These are phyloP conservation scores for Microbotryum silenes-acaulis DNA, from an alignment of 1,284 basidiomycete species.

Conservation along the genomic window DNA sequence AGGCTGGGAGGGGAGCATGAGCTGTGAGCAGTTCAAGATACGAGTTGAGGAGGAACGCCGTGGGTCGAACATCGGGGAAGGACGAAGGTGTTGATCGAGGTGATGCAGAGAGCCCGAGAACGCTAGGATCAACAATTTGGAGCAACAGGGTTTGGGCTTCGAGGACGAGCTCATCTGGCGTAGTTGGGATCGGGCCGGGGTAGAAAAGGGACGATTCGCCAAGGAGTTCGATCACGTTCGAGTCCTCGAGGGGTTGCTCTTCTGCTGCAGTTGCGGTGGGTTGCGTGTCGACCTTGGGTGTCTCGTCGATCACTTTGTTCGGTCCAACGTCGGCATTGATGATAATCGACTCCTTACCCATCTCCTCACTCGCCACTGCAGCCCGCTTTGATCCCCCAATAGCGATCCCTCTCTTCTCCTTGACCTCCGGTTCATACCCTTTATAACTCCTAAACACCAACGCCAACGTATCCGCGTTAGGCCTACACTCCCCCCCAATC, in stretches of 20 bases:
- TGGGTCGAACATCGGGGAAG: conserved; percentile 58
- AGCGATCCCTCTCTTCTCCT: too few relatives aligned
- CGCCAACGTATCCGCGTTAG: conserved; percentile 68
- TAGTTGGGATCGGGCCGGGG: conserved; percentile 52
- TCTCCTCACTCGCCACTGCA: too few relatives aligned
- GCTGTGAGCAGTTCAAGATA: conserved; percentile 64
- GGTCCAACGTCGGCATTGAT: too few relatives aligned
- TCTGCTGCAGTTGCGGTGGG: background rate
- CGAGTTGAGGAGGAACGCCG: conserved; percentile 63
- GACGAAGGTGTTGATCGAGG: conserved; percentile 11
- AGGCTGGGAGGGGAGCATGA: conserved; percentile 48
- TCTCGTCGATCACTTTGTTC: background rate
- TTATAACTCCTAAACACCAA: conserved; percentile 85
- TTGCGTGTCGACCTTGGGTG: conserved; percentile 1
- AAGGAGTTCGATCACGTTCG: conserved; percentile 20
- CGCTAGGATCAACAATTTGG: conserved; percentile 51
- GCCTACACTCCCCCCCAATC: conserved; percentile 36
- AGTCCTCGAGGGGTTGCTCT: background rate
- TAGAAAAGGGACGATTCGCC: conserved; percentile 27
- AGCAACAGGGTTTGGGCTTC: conserved; percentile 66
- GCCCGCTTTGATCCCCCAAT: too few relatives aligned
- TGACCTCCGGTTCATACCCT: conserved; percentile 52
- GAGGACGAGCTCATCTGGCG: conserved; percentile 58
- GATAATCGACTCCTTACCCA: too few relatives aligned
- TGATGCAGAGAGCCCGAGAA: background rate